Base-by-base conservation (phyloP, 345 rosid species). In the Eucalyptus pumila region DNA sequence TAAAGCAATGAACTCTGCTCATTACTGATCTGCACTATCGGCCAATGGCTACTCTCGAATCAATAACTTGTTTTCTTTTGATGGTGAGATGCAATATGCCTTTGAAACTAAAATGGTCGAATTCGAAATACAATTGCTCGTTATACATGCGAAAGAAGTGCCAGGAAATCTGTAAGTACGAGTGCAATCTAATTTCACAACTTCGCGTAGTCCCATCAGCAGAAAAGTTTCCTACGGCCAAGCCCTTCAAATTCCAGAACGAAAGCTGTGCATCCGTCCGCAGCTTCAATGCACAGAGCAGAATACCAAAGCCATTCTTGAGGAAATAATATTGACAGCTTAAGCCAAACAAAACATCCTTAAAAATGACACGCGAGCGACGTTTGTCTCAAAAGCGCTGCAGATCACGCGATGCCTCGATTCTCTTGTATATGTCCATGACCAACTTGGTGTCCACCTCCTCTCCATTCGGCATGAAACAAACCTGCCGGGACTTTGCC, bases 371-470 rank as follows among this genome's bases (percentile, higher is more conserved):
- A 37, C 3, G 2, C 27, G 27, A 72, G 14, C 27, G 6, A 72
- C 45, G 42, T 72, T 37, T 21, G 27, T 2, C 45, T 72, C 27
- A 72, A 72, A 19, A 37, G 24, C 27, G 14, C 45, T 37, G 45
- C 83, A 72, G 45, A 72, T 72, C 83, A 19, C 14, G 83, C 45
- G 83, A 37, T 19, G 83, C 83, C 14, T 14, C 5, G 83, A 72
- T 19, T 27, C 56, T 89, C 56, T 87, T 62, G 58, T 62, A 49
- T 34, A 56, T 87, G 51, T 89, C 89, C 89, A 87, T 49, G 26
- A 87, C 87, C 88, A 89, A 76, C 80, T 81, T 88, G 37, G 85
- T 21, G 24, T 92, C 93, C 50, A 92, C 89, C 21, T 91, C 87
- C 24, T 92, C 91, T 24, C 93, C 93, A 26, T 86, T 87, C 27